These are phyloP conservation scores for Aquanectria penicillioides DNA, from an alignment of 2,329 filamentous ascomycete species.

Conservation along the genomic window DNA sequence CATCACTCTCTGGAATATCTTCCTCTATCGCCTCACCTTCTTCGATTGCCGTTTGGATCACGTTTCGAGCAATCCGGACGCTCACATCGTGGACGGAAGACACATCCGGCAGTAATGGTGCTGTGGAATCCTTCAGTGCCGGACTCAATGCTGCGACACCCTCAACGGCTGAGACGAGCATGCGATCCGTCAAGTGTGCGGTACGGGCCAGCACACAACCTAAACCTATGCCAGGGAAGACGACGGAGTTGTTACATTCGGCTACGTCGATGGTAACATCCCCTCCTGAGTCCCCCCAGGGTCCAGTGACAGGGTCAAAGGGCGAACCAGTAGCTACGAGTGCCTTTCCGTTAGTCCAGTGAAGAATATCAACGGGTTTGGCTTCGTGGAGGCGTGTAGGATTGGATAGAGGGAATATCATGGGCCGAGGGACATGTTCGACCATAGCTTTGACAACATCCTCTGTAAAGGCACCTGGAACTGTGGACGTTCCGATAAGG, in stretches of 20 bases:
- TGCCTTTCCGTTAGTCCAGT: constrained; percentile 82
- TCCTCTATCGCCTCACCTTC: constrained; percentile 74
- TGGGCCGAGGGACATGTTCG: constrained; percentile 75
- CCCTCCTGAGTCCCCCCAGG: constrained; percentile 59
- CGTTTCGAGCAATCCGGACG: constrained; percentile 78
- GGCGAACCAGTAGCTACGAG: constrained; percentile 87
- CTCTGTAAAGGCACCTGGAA: constrained; percentile 79
- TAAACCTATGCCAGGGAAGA: constrained; percentile 87
- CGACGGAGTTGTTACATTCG: constrained; percentile 90
- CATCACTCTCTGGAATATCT: constrained; percentile 68
- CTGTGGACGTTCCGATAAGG: constrained; percentile 85
- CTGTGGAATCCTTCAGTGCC: constrained; percentile 69
- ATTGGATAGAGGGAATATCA: constrained; percentile 85
- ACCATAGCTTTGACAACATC: constrained; percentile 81
- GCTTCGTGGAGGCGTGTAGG: constrained; percentile 88
- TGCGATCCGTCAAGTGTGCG: constrained; percentile 74
- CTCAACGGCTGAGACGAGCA: constrained; percentile 83
- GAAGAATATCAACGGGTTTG: constrained; percentile 76
- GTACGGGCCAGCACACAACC: constrained; percentile 78
- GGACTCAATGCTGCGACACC: constrained; percentile 78
- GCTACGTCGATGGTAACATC: constrained; percentile 64
- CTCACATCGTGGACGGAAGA: constrained; percentile 79
- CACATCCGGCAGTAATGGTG: constrained; percentile 80
- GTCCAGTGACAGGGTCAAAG: constrained; percentile 76
- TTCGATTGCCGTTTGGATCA: constrained; percentile 76